Evolutionary conservation across 768 basidiomycete genomes (phyloP).

Genomic region (Boletus fagicola): DNA sequence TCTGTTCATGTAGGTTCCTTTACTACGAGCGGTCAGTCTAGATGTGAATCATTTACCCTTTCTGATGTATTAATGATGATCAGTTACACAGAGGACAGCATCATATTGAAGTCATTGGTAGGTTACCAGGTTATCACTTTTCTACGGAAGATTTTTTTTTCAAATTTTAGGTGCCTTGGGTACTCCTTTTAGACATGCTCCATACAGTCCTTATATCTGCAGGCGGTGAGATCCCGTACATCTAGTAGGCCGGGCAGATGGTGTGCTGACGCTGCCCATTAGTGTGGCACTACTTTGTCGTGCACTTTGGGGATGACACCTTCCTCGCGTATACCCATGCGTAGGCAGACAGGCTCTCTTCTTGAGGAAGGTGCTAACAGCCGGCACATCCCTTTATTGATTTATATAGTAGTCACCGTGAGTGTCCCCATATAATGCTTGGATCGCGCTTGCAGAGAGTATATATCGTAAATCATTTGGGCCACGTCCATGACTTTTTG

Average conservation of each 20-base stretch:
- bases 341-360: constrained; percentile 16
- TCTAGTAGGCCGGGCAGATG: background rate
- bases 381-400: constrained; percentile 16
- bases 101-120: too few species aligned
- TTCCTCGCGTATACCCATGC: constrained; percentile 18
- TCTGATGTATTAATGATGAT: too few species aligned
- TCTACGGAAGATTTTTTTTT: too few species aligned
- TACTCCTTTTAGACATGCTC: constrained; percentile 18
- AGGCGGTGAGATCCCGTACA: constrained; percentile 14
- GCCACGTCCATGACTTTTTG: background rate
- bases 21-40: too few species aligned
- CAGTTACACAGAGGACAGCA: too few species aligned
- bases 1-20: too few species aligned
- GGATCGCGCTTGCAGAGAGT: too few species aligned
- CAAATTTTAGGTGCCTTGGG: constrained; percentile 19
- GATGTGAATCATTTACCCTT: too few species aligned
- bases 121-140: too few species aligned
- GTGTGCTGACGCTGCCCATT: background rate
- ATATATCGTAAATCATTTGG: too few species aligned
- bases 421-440: background rate
- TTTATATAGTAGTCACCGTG: constrained; percentile 25
- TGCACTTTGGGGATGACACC: constrained; percentile 20
- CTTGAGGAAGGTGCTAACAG: constrained; percentile 6
- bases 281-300: constrained; percentile 26
- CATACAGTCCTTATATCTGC: constrained; percentile 17